phyloP scores from a whole-genome alignment of 352 stramenopile species.

The Pythium biforme region DNA sequence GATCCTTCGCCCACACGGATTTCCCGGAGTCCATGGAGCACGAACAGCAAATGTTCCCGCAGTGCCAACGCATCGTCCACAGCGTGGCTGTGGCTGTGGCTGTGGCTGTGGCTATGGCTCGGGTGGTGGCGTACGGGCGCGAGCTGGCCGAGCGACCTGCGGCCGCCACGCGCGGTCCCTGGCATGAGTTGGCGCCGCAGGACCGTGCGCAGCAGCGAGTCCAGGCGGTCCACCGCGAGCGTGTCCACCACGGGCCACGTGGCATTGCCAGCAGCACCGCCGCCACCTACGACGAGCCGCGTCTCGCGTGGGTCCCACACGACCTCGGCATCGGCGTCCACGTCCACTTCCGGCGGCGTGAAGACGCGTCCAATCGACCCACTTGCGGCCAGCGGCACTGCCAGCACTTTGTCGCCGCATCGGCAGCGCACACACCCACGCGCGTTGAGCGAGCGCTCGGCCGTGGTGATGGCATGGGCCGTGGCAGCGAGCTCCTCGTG shows the following conservation, averaged over 20 bases:
- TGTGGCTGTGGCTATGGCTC: too few species aligned
- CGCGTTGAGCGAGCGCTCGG: slow-evolving; percentile 17
- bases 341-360: background rate
- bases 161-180: background rate
- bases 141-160: slow-evolving; percentile 3
- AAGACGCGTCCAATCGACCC: background rate
- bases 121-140: too few species aligned
- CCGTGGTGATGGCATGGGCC: background rate
- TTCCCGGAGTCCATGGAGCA: slow-evolving; percentile 15
- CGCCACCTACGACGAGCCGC: slow-evolving; percentile 15
- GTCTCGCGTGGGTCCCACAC: slow-evolving; percentile 27
- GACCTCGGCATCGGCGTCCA: slow-evolving; percentile 6
- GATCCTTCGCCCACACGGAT: background rate
- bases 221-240: slow-evolving; percentile 30
- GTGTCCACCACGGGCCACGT: slow-evolving; percentile 40
- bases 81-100: background rate
- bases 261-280: slow-evolving; percentile 14
- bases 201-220: slow-evolving; percentile 31
- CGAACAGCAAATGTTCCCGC: slow-evolving; percentile 16
- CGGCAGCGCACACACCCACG: slow-evolving; percentile 35
- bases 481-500: slow-evolving; percentile 4
- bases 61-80: background rate
- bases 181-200: slow-evolving; percentile 12
- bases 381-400: slow-evolving; percentile 1
- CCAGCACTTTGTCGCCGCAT: slow-evolving; percentile 47